phyloP scores from a whole-genome alignment of 257 asterid species.

The Solanum chiquidenum region DNA sequence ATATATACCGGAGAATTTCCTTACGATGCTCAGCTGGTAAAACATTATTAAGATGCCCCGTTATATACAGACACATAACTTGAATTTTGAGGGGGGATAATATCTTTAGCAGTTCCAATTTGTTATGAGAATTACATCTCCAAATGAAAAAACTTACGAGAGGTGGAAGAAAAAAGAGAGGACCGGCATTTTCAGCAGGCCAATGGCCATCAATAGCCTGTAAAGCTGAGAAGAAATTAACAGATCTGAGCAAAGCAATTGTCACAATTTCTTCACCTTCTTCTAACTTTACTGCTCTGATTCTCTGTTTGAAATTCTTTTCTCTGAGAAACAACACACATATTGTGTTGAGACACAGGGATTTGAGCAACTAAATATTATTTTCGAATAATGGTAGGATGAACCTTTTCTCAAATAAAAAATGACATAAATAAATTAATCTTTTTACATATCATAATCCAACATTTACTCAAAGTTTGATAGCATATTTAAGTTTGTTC shows the following conservation, averaged over 20 bases:
- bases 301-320: conserved; percentile 57
- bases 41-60: conserved; percentile 48
- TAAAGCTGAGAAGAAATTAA: conserved; percentile 59
- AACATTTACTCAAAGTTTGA: too few relatives aligned
- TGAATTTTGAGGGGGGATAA: not conserved
- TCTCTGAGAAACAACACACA: conserved; percentile 47
- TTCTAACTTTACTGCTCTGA: conserved; percentile 51
- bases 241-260: conserved; percentile 45
- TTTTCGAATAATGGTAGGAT: too few relatives aligned
- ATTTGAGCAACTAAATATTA: too few relatives aligned
- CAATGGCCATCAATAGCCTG: conserved; percentile 86
- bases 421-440: too few relatives aligned
- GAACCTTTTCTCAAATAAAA: too few relatives aligned
- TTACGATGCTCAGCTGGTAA: conserved; percentile 7
- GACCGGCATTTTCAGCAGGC: conserved; percentile 86
- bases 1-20: too few relatives aligned
- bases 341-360: too few relatives aligned
- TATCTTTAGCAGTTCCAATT: not conserved
- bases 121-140: too few relatives aligned
- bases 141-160: conserved; percentile 15
- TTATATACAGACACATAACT: conserved; percentile 56
- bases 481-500: too few relatives aligned
- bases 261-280: conserved; percentile 61
- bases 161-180: conserved; percentile 76
- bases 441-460: too few relatives aligned